Evolutionary conservation across 306 rosid species (phyloP).

Genomic region (Pterocarpus santalinus): DNA sequence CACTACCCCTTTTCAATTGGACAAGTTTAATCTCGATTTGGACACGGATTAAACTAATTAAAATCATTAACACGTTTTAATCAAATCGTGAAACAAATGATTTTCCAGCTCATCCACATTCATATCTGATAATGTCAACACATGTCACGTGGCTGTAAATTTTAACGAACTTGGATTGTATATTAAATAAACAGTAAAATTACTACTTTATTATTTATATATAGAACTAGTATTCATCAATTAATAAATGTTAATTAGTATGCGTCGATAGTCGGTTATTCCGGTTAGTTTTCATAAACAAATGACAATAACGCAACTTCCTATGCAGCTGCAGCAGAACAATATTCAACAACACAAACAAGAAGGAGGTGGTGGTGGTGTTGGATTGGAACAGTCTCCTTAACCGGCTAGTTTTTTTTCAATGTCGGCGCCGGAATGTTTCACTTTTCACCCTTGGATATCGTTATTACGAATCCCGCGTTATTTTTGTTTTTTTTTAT

Average conservation of each 20-base stretch:
- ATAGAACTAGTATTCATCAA: not conserved
- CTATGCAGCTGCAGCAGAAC: conserved; percentile 11
- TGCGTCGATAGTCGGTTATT: conserved; percentile 36
- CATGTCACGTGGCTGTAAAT: conserved; percentile 42
- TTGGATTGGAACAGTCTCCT: conserved; percentile 32
- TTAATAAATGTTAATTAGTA: not conserved
- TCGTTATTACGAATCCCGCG: conserved; percentile 32
- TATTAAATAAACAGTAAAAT: not conserved
- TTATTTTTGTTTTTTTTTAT: not conserved
- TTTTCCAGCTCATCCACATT: conserved; percentile 47
- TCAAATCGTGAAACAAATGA: not conserved
- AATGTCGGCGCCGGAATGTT: conserved; percentile 64
- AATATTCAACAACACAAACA: conserved; percentile 9
- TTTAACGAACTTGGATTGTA: not conserved
- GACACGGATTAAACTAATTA: conserved; percentile 6
- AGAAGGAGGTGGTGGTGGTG: not conserved
- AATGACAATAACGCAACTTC: conserved; percentile 34
- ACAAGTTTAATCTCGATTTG: not conserved
- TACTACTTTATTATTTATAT: too few species aligned
- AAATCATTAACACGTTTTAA: not conserved
- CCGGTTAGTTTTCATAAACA: conserved; percentile 34
- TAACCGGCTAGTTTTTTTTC: conserved; percentile 29
- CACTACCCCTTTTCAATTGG: conserved; percentile 22
- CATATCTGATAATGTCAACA: conserved; percentile 40
- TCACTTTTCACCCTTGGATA: conserved; percentile 40